Conservation (phyloP, 805 yeast genomes). For the Lachancea nothofagi region DNA sequence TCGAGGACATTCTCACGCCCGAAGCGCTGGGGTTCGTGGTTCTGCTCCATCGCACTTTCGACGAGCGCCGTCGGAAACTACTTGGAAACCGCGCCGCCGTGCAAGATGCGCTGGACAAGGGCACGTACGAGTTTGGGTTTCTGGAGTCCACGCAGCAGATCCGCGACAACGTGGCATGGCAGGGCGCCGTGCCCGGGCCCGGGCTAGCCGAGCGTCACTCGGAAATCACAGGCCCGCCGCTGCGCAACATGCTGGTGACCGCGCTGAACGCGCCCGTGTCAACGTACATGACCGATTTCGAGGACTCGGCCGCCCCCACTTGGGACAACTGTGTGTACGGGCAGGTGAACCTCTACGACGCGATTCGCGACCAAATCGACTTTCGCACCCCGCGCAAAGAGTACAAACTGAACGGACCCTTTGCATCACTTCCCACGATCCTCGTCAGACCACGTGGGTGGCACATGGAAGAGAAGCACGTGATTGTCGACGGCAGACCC, state of each 20-base stretch:
- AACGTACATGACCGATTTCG: slow-evolving; percentile 83
- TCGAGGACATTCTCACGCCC: slow-evolving; percentile 35
- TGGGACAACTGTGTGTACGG: slow-evolving; percentile 78
- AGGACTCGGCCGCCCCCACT: slow-evolving; percentile 80
- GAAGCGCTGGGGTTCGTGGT: slow-evolving; percentile 62
- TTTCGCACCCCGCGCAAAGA: slow-evolving; percentile 40
- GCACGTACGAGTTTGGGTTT: slow-evolving; percentile 52
- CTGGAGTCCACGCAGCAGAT: slow-evolving; percentile 63
- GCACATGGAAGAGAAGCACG: slow-evolving; percentile 75
- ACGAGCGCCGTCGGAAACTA: slow-evolving; percentile 51
- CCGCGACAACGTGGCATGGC: slow-evolving; percentile 70
- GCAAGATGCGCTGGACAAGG: slow-evolving; percentile 57
- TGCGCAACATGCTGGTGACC: slow-evolving; percentile 76
- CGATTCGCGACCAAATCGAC: slow-evolving; percentile 61
- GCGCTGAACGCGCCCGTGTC: slow-evolving; percentile 75
- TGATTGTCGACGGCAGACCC: slow-evolving; percentile 68
- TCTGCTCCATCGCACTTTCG: slow-evolving; percentile 67
- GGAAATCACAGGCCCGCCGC: slow-evolving; percentile 84
- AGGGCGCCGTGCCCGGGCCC: slow-evolving; percentile 65
- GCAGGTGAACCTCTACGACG: slow-evolving; percentile 73
- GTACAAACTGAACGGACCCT: slow-evolving; percentile 46
- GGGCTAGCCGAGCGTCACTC: slow-evolving; percentile 70
- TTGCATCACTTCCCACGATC: slow-evolving; percentile 52
- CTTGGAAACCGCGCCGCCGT: slow-evolving; percentile 56
- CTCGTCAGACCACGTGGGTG: slow-evolving; percentile 87